These are phyloP conservation scores for Agarophyton chilense DNA, from an alignment of 23 red algal genomes.

Conservation along the genomic window DNA sequence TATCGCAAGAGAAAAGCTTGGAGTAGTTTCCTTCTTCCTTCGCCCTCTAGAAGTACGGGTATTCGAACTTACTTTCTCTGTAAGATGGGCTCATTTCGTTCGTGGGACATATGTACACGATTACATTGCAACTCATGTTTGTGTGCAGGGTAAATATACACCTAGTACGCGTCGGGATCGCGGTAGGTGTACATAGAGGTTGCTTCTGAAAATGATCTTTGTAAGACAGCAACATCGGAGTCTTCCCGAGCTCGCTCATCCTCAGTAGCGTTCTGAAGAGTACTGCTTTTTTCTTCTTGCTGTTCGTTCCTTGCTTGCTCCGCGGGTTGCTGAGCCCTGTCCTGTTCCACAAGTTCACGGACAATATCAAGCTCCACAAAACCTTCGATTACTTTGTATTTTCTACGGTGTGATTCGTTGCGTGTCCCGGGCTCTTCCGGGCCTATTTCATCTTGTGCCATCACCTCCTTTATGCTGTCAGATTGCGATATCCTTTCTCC, in stretches of 20 bases:
- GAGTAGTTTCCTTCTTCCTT: no score
- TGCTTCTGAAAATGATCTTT: conserved; percentile 30
- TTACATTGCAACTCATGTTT: no score
- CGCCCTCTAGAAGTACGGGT: no score
- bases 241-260: neutral
- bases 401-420: neutral
- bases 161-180: conserved; percentile 53
- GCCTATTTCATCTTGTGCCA: conserved; percentile 1
- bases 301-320: neutral
- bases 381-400: conserved; percentile 6
- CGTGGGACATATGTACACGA: no score
- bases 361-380: conserved; percentile 10
- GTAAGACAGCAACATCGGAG: neutral
- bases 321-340: neutral
- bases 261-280: neutral
- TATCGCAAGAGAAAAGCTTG: no score
- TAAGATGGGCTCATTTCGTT: no score
- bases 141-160: neutral
- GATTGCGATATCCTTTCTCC: conserved; percentile 4
- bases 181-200: conserved; percentile 45
- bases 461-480: conserved; percentile 17
- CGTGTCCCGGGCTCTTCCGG: neutral
- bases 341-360: neutral
- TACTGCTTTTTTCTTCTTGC: neutral
- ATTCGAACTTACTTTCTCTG: no score